Base-by-base conservation (phyloP, 2,329 filamentous ascomycete species). In the Venturiaceae sp. region DNA sequence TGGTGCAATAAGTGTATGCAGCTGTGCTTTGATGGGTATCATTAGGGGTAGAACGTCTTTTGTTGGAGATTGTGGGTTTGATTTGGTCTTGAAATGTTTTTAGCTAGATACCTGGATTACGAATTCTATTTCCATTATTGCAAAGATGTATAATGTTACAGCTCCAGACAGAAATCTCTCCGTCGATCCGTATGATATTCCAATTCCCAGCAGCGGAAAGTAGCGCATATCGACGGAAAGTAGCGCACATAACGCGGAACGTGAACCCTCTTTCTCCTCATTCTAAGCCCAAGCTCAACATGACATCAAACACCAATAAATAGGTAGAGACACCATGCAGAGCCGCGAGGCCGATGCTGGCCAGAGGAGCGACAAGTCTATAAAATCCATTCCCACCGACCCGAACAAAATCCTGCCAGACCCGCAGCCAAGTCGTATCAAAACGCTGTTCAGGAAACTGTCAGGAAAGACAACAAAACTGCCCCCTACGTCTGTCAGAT, bases 381-480 rank as follows among this genome's bases (percentile, higher is more conserved):
- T 16, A 3, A 50, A 7, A 30, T 50, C 44, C 9, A n/a, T 16
- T 50, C 44, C 44, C 44, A 13, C 11, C 14, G 55, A 57, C 30
- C 55, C 55, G 28, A 57, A 57, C 19, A 57, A 57, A 13, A 47
- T 57, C 9, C 39, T 11, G 1, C 55, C 55, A 33, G n/a, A 57
- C n/a, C 41, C 13, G 8, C 30, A n/a, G 8, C 55, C 55, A 9
- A n/a, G 39, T 11, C 39, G 44, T 5, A 13, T 47, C 23, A 57
- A 57, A 32, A 46, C 26, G 30, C 36, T 50, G 6, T 37, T 57
- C 19, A 26, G 26, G 30, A 57, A 52, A 26, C 30, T 57, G 3
- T 46, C 55, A 19, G 26, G 44, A 2, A 50, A 37, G 41, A 41
- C 23, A 4, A 19, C 55, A 4, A 54, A 58, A 36, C 46, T 44